Base-by-base conservation (phyloP, 1,139 yeast genomes). In the Ogataea hybrid region DNA sequence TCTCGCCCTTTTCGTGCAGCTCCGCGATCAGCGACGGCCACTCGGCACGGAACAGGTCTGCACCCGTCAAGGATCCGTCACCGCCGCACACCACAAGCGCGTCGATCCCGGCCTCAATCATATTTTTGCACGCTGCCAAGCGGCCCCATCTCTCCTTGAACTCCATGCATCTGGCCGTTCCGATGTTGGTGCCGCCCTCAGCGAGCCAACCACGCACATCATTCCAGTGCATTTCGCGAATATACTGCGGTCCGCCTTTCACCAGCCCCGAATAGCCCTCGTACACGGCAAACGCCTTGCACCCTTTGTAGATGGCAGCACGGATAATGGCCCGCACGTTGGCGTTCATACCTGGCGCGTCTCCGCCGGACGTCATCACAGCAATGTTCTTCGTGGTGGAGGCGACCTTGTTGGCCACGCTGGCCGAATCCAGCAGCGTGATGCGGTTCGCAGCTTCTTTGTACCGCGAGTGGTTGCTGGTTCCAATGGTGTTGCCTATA, bases 341-440 rank as follows among this genome's bases (percentile, higher is more conserved):
- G 6, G 92, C 87, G 59, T 82, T 82, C 94, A 84, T 84, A 54
- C 94, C 94, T 15, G 87, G 92, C 35, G 92, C 84, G 61, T 84
- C 94, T 58, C 94, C 94, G 50, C 94, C 94, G 1, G 90, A 82
- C 3, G 94, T 84, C 92, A 84, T 84, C 17, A 84, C 87, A 1
- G 86, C 94, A 45, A 84, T 81, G 60, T 81, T 83, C 65, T 58
- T 51, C 22, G 46, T 18, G 3, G 25, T 42, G 10, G 34, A 37
- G 7, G 25, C 33, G 8, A 33, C 28, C 9, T 35, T 33, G 12
- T 23, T 17, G 6, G 39, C 25, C 37, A 28, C 3, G 35, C 35
- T 16, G 38, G 17, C n/a, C 35, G 22, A 35, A 3, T 21, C 28
- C 21, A 31, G 32, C 14, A 41, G 16, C 15, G 23, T 18, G 8